Conservation (phyloP, 2,329 filamentous ascomycete genomes). For the Colletotrichum neosansevieriae region DNA sequence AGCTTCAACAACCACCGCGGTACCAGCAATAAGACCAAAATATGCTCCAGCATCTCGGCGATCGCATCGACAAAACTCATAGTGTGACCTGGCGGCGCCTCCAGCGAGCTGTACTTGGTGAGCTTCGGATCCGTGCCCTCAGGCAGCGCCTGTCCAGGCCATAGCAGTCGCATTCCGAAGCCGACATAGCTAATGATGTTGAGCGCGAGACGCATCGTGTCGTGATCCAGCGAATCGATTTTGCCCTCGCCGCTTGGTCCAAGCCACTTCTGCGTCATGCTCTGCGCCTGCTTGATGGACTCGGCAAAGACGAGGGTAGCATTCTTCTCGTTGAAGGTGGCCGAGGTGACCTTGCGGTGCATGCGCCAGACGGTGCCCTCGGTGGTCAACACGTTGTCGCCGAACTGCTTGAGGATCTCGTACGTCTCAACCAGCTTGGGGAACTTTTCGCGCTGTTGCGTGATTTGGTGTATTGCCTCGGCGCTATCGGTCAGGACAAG, state of each 20-base stretch:
- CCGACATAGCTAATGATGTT: constrained; percentile 75
- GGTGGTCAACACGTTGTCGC: constrained; percentile 77
- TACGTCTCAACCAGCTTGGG: constrained; percentile 75
- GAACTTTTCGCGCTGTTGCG: constrained; percentile 75
- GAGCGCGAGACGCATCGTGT: constrained; percentile 73
- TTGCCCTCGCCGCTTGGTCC: constrained; percentile 49
- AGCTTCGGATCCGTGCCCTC: constrained; percentile 57
- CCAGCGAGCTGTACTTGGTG: constrained; percentile 61
- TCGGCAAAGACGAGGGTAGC: constrained; percentile 74
- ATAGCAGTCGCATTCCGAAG: constrained; percentile 72
- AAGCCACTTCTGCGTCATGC: constrained; percentile 71
- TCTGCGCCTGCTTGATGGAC: constrained; percentile 70
- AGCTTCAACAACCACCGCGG: constrained; percentile 66
- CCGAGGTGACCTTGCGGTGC: constrained; percentile 78
- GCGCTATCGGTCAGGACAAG: constrained; percentile 71
- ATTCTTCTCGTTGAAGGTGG: constrained; percentile 83
- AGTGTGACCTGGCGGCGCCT: constrained; percentile 64
- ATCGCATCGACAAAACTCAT: constrained; percentile 76
- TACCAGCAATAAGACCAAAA: constrained; percentile 71
- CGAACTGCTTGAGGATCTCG: constrained; percentile 66
- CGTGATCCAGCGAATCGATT: constrained; percentile 68
- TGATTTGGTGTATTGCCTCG: constrained; percentile 75
- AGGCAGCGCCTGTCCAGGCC: constrained; percentile 70
- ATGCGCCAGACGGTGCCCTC: constrained; percentile 78
- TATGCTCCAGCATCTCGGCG: constrained; percentile 70